Conservation (phyloP, 768 basidiomycete genomes). For the Leucosporidium creatinivorum region DNA sequence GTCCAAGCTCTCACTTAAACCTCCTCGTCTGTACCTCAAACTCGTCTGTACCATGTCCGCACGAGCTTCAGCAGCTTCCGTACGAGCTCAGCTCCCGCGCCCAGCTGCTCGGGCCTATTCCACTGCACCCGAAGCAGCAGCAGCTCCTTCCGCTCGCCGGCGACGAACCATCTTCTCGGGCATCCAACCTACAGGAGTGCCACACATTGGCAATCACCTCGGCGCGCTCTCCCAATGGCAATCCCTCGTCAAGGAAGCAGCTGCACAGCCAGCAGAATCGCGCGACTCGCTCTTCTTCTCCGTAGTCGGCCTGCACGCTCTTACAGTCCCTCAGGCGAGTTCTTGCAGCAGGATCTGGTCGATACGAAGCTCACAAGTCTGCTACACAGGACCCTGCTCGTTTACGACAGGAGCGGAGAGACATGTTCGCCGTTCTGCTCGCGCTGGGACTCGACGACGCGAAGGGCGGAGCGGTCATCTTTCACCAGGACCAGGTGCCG, state of each 20-base stretch:
- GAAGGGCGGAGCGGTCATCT: conserved; percentile 54
- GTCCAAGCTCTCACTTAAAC: too few relatives aligned
- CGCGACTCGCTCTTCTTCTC: conserved; percentile 69
- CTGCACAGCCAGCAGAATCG: conserved; percentile 44
- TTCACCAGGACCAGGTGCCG: conserved; percentile 82
- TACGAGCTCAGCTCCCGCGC: too few relatives aligned
- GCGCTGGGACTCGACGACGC: conserved; percentile 75
- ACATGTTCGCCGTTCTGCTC: conserved; percentile 74
- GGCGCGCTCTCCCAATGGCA: conserved; percentile 90
- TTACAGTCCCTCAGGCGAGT: conserved; percentile 71
- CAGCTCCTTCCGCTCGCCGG: too few relatives aligned
- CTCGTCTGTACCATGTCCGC: too few relatives aligned
- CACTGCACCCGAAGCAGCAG: too few relatives aligned
- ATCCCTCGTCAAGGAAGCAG: conserved; percentile 54
- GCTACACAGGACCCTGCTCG: conserved; percentile 49
- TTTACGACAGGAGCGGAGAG: conserved; percentile 57
- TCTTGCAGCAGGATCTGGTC: neutral
- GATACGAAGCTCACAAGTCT: neutral
- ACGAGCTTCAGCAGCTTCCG: too few relatives aligned
- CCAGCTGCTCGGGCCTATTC: too few relatives aligned
- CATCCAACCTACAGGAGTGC: conserved; percentile 86
- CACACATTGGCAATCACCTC: conserved; percentile 88
- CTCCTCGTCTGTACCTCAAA: too few relatives aligned
- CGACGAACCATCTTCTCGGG: conserved; percentile 61
- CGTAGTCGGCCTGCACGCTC: conserved; percentile 88